Base-by-base conservation (phyloP, 75 land plant species). In the Selaginella moellendorffii region DNA sequence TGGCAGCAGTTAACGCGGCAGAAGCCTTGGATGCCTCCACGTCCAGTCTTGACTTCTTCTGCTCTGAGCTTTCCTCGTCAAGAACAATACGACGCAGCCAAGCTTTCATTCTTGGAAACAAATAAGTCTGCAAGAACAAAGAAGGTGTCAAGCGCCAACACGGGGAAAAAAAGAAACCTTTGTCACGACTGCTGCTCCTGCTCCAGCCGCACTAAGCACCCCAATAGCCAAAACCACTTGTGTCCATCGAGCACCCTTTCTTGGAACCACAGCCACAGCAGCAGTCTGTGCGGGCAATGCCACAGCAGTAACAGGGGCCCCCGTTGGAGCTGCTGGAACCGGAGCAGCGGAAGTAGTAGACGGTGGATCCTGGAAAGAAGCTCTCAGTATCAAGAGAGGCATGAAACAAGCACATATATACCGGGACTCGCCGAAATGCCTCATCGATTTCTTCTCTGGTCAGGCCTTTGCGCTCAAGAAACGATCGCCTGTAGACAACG, bases 401-500 rank as follows among this genome's bases (percentile, higher is more conserved):
- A 19, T 26, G 24, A 14, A 22, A n/a, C 20, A 14, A 5, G 31
- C 31, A 26, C n/a, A 26, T 53, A 29, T 82, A 68, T 79, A 92
- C 97, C 68, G 95, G 97, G 28, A 83, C 86, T 25, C 95, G 89
- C 18, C 86, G 84, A 65, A 92, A 92, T 22, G 97, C 95, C 78
- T 88, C 97, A 78, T 92, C 96, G 56, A 92, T 88, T 72, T 88
- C 96, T 66, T 92, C 95, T 51, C 70, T 78, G 23, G 96, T 81
- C 30, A 92, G 78, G 23, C 97, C 96, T 68, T 92, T 92, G 65
- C 76, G 79, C 68, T 88, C 96, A 23, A 92, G 79, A 67, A 92
- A 92, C 1, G 88, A 82, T 30, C 89, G 78, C 21, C 97, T 74
- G 51, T 92, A 73, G 2, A 83, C 74, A 29, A 92, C 77, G 0